These are phyloP conservation scores for Xylaria acuta DNA, from an alignment of 495 filamentous ascomycete species.

Conservation along the genomic window DNA sequence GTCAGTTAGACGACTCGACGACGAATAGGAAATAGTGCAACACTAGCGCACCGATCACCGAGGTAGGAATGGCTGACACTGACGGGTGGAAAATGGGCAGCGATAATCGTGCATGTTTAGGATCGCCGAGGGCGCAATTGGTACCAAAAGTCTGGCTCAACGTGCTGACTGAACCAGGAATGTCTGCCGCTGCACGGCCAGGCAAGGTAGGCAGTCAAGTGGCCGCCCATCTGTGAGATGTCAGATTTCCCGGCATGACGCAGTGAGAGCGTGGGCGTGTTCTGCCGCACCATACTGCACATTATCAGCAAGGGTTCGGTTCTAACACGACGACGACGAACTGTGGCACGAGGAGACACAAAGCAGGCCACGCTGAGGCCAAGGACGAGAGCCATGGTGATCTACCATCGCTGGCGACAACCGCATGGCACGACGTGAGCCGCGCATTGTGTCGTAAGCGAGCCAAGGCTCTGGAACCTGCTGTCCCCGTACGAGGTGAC, in stretches of 20 bases:
- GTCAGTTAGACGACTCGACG: slow-evolving; percentile 18
- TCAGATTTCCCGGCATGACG: slow-evolving; percentile 20
- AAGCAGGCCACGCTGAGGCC: background rate
- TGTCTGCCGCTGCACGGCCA: slow-evolving; percentile 3
- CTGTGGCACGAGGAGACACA: background rate
- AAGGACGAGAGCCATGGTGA: background rate
- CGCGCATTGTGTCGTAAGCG: slow-evolving; percentile 13
- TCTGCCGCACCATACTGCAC: background rate
- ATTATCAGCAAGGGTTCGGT: slow-evolving; percentile 7
- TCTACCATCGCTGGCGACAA: background rate
- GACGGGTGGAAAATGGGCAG: background rate
- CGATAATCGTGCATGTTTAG: slow-evolving; percentile 21
- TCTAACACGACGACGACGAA: background rate
- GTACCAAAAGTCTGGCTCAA: slow-evolving; percentile 12
- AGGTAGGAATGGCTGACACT: slow-evolving; percentile 1
- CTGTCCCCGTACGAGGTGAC: background rate
- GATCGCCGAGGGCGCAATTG: slow-evolving; percentile 9
- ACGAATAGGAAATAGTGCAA: slow-evolving; percentile 4
- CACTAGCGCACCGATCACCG: slow-evolving; percentile 3
- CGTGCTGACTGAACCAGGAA: slow-evolving; percentile 23
- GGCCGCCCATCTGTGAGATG: slow-evolving; percentile 18
- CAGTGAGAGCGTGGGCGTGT: slow-evolving; percentile 7
- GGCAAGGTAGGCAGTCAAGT: background rate
- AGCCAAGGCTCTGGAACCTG: slow-evolving; percentile 26
- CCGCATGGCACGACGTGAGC: slow-evolving; percentile 18